Evolutionary conservation across 2,329 filamentous ascomycete species (phyloP), one percentile per base, ranked within the genome.

Genomic region (Periconia macrospinosa): DNA sequence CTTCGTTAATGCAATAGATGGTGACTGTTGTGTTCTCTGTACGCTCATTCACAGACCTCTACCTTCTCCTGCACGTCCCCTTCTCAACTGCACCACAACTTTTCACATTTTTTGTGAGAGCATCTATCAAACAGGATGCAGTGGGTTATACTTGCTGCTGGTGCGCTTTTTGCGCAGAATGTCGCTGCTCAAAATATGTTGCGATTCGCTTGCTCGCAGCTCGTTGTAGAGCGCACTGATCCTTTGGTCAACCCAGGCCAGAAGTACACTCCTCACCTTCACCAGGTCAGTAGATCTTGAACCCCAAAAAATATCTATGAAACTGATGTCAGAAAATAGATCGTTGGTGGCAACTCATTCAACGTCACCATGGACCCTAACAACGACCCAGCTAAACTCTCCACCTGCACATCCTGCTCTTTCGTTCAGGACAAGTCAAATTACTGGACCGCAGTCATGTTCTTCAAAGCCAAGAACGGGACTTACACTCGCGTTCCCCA

Each of bases 401-500:
- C 68, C 13, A 71, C 58, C 20, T 71, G 68, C 61, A 71, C 68
- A 50, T 70, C 67, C 5, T 71, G 68, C 58, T 64, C 52, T 44
- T 70, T 69, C 50, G 46, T 52, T 11, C 65, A 71, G 50, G 68
- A 71, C 37, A 69, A 67, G 58, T 69, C 66, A 1, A 71, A 70
- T 50, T 71, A 71, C 56, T 71, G 69, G 69, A 71, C 69, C 6
- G 69, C 69, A 1, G 69, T 71, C 44, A 71, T 71, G 69, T 71
- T 71, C 63, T 71, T 70, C 62, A 65, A 71, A 50, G 57, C 62
- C 37, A 70, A 69, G 62, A 70, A 70, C 49, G 69, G 68, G 35
- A 54, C 60, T 1, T 71, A 70, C 54, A 68, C 59, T 17, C 64
- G 66, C 15, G 67, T 69, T 15, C 67, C 62, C 8, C 67, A 69